These are phyloP conservation scores for Tylopilus orsonianus DNA, from an alignment of 1,284 basidiomycete genomes.

Conservation along the genomic window DNA sequence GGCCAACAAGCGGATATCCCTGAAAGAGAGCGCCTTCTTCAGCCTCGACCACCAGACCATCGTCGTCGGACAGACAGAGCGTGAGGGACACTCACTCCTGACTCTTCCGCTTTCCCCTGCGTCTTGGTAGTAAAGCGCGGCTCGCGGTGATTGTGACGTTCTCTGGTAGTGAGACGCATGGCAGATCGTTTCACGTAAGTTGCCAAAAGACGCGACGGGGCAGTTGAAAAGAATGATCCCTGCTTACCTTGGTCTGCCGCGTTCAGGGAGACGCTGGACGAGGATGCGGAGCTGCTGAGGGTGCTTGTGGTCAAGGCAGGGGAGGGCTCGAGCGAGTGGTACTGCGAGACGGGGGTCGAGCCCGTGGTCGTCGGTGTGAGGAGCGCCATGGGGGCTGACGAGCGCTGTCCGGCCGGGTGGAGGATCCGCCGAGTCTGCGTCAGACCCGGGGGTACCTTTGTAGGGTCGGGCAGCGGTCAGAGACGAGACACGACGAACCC, in stretches of 20 bases:
- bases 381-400: constrained; percentile 23
- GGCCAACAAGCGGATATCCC: constrained; percentile 70
- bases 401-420: constrained; percentile 19
- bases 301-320: constrained; percentile 37
- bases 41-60: constrained; percentile 32
- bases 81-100: constrained; percentile 47
- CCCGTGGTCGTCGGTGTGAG: constrained; percentile 26
- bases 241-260: constrained; percentile 59
- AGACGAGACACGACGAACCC: constrained; percentile 52
- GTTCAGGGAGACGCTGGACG: constrained; percentile 53
- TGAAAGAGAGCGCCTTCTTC: constrained; percentile 37
- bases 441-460: constrained; percentile 43
- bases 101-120: constrained; percentile 53
- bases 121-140: constrained; percentile 41
- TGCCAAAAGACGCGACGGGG: constrained; percentile 31
- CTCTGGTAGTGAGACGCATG: constrained; percentile 45
- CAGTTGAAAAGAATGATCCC: constrained; percentile 9
- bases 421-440: constrained; percentile 55
- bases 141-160: constrained; percentile 65
- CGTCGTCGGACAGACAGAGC: constrained; percentile 14
- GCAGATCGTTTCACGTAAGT: constrained; percentile 37
- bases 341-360: constrained; percentile 35
- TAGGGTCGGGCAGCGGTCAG: constrained; percentile 35
- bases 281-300: constrained; percentile 43
- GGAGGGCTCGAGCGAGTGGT: constrained; percentile 39